Conservation (phyloP, 176 grass and related monocot genomes). For the Aegilops umbellulata region DNA sequence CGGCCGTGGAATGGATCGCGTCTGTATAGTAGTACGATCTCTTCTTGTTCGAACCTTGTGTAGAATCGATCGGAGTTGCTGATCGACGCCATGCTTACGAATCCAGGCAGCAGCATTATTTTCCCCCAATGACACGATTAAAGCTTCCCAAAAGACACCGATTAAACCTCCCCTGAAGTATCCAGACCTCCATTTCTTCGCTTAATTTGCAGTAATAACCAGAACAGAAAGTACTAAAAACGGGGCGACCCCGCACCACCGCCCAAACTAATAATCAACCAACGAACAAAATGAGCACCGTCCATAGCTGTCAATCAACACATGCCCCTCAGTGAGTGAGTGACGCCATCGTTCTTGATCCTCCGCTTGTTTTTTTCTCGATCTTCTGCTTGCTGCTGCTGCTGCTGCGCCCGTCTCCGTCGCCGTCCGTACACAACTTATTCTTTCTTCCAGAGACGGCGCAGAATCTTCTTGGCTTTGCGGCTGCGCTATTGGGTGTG, state of each 20-base stretch:
- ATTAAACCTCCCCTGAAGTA: no score
- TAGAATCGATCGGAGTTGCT: no score
- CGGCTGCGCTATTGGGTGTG: conserved; percentile 25
- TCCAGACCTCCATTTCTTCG: not conserved
- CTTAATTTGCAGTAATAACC: not conserved
- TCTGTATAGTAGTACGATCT: no score
- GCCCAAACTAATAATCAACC: conserved; percentile 36
- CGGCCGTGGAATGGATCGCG: no score
- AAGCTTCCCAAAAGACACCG: no score
- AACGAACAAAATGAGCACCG: conserved; percentile 18
- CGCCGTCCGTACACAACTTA: conserved; percentile 2
- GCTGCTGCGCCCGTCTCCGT: not conserved
- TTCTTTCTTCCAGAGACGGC: conserved; percentile 32
- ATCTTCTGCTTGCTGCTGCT: not conserved
- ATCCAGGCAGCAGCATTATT: no score
- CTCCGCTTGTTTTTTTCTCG: not conserved
- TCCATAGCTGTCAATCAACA: not conserved
- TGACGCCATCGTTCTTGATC: not conserved
- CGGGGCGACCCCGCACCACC: not conserved
- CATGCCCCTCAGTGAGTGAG: not conserved
- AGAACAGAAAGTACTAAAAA: not conserved
- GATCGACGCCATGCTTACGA: no score
- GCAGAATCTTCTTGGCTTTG: not conserved
- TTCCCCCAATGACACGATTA: no score
- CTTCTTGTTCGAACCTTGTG: no score